Base-by-base conservation (phyloP, 257 asterid genomes). In the Fraxinus quadrangulata region DNA sequence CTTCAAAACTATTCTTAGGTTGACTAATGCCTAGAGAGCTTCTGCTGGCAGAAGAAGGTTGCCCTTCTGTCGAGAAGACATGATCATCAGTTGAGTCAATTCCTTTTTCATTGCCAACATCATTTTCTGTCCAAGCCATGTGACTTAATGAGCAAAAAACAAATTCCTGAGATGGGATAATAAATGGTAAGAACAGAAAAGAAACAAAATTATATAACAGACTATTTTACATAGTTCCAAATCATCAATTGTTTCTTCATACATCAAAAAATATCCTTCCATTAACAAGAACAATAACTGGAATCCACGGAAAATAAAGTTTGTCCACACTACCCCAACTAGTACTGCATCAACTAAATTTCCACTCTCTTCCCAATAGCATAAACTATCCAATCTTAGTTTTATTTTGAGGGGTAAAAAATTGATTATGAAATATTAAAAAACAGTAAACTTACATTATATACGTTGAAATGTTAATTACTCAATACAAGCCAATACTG, bases 71-170 rank as follows among this genome's bases (percentile, higher is more conserved):
- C 54, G 80, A 79, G 67, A 76, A 70, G 75, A 78, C 87, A 76
- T 79, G 81, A 45, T 82, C 88, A 81, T 83, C 83, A 72, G 77
- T 76, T 42, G 86, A 45, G 37, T 78, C 91, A 56, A 78, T 81
- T 78, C 78, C 87, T 68, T 81, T 87, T 74, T 82, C 94, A 81
- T 70, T 81, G 70, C 84, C 90, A 73, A 66, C 88, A 75, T 85
- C 94, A 77, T 79, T 84, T 79, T 84, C 91, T 31, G 81, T 86
- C 87, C 83, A 81, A 47, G 86, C 97, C 96, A 91, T 92, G 81
- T 84, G 73, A 65, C 65, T 56, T 75, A 68, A 76, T 83, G 71
- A 28, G 71, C 77, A 77, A 66, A 49, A 49, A 59, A 75, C 61
- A 65, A 84, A 83, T 16, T 78, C 87, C 88, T 83, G 79, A 59